phyloP scores from a whole-genome alignment of 352 stramenopile genomes.

The Phytophthora litchii region DNA sequence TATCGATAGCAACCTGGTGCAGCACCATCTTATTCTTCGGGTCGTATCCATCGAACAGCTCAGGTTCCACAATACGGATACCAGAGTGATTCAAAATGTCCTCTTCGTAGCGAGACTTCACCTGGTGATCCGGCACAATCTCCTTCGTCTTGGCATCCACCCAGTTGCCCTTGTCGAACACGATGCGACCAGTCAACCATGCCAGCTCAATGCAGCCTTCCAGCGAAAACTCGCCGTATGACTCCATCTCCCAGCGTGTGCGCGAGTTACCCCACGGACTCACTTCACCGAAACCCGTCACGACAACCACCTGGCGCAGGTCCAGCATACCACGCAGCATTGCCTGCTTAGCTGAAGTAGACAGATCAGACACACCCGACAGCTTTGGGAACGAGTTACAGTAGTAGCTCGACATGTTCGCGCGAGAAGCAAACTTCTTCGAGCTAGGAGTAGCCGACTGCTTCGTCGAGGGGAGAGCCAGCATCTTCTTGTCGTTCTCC shows the following conservation, averaged over 20 bases:
- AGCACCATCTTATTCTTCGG: constrained; percentile 88
- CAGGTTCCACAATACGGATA: constrained; percentile 87
- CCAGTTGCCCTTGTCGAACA: constrained; percentile 85
- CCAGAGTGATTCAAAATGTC: constrained; percentile 78
- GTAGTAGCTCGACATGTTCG: constrained; percentile 81
- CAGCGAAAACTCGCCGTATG: constrained; percentile 88
- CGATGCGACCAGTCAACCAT: constrained; percentile 85
- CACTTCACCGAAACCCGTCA: constrained; percentile 88
- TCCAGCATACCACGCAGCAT: constrained; percentile 80
- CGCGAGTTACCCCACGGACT: constrained; percentile 86
- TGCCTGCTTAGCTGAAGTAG: constrained; percentile 41
- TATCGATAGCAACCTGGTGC: constrained; percentile 89
- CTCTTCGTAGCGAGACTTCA: constrained; percentile 87
- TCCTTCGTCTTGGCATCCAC: constrained; percentile 85
- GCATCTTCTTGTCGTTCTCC: constrained; percentile 48
- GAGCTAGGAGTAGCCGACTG: constrained; percentile 13
- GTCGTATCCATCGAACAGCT: constrained; percentile 89
- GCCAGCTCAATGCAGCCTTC: constrained; percentile 90
- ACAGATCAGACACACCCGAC: constrained; percentile 41
- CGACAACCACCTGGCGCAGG: constrained; percentile 81
- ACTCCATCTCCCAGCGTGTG: constrained; percentile 92
- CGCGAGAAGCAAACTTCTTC: constrained; percentile 48
- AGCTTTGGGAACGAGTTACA: constrained; percentile 72
- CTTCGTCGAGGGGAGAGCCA: constrained; percentile 27
- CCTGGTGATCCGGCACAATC: constrained; percentile 69